Conservation (phyloP, 345 rosid species). For the Nasturtium officinale region DNA sequence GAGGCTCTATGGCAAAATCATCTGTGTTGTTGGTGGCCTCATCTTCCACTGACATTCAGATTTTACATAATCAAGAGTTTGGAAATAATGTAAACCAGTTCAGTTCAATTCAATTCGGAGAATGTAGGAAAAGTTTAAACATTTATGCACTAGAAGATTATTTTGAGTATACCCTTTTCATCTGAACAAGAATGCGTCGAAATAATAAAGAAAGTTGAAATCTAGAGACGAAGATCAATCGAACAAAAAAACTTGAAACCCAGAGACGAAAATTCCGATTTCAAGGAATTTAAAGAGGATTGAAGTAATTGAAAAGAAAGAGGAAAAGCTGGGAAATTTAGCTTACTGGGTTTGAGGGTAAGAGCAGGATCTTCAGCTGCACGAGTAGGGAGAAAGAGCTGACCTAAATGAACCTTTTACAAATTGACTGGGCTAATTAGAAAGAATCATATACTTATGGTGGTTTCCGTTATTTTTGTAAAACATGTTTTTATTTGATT, state of each 20-base stretch:
- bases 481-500: no score
- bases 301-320: neutral
- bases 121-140: neutral
- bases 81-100: neutral
- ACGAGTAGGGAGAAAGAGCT: conserved; percentile 21
- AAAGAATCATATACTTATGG: conserved; percentile 9
- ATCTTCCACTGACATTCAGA: conserved; percentile 55
- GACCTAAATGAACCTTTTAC: conserved; percentile 11
- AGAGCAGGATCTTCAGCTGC: conserved; percentile 24
- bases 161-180: neutral
- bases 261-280: neutral
- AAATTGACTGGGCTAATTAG: conserved; percentile 12
- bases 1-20: conserved; percentile 58
- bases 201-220: neutral
- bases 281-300: neutral
- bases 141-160: neutral
- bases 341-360: conserved; percentile 42
- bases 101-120: neutral
- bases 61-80: conserved; percentile 4
- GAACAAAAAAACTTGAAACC: neutral
- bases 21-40: conserved; percentile 6
- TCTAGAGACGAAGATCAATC: neutral
- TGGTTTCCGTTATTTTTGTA: neutral
- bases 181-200: neutral
- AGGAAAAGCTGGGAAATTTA: conserved; percentile 9